Conservation (phyloP, 192 early-diverging fungal species). For the Kickxella alabastrina region DNA sequence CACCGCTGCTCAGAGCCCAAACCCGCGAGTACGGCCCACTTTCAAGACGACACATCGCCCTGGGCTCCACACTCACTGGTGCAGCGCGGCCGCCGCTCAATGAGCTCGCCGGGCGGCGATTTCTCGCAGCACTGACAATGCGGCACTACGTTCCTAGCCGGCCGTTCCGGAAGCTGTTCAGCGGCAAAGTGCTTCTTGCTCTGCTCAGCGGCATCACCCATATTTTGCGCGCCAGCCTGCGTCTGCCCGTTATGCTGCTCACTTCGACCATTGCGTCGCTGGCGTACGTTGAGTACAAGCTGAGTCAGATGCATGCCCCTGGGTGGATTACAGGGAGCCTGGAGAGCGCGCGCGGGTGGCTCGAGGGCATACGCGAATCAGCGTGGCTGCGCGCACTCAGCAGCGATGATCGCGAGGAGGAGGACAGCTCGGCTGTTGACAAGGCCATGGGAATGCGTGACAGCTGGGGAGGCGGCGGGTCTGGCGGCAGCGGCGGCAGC, state of each 20-base stretch:
- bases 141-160: constrained; percentile 45
- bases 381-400: constrained; percentile 39
- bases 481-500: constrained; percentile 7
- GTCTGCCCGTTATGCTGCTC: constrained; percentile 43
- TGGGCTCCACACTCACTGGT: not conserved
- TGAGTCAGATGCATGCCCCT: constrained; percentile 43
- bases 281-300: constrained; percentile 49
- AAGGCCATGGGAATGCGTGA: constrained; percentile 20
- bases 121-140: constrained; percentile 36
- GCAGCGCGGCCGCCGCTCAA: constrained; percentile 13
- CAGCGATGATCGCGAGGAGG: constrained; percentile 7
- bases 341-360: constrained; percentile 42
- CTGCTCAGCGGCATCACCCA: constrained; percentile 27
- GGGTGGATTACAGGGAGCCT: constrained; percentile 41
- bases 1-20: too few species aligned
- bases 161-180: constrained; percentile 18
- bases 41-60: constrained; percentile 1
- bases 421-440: constrained; percentile 8
- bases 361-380: constrained; percentile 29
- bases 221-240: constrained; percentile 15
- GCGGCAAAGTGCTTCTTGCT: constrained; percentile 21
- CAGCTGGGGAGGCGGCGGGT: constrained; percentile 16
- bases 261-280: constrained; percentile 43
- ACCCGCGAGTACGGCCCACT: constrained; percentile 3
- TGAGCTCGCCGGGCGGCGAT: constrained; percentile 23